Evolutionary conservation across 2,329 filamentous ascomycete species (phyloP), one percentile per base, ranked within the genome.

Genomic region (Penicillium sp.): DNA sequence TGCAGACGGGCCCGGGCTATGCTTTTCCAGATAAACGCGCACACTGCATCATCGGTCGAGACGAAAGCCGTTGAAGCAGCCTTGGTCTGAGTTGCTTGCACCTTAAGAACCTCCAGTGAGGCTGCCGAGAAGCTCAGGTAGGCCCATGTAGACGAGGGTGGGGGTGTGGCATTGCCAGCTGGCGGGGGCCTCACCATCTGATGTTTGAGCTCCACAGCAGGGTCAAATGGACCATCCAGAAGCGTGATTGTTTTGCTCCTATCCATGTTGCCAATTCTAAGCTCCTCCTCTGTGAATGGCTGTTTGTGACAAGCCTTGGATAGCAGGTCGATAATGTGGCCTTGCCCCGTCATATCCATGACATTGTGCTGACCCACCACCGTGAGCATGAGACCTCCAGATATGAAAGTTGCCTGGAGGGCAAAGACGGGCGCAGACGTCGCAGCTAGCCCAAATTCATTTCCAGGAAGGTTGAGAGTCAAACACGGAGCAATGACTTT

Each of bases 41-140:
- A 80, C 15, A 86, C 66, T 1, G 78, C 73, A 64, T 86, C 84
- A 55, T 86, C 82, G 0, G 83, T 85, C 0, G 83, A 83, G 20
- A 85, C 67, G 57, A 77, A 84, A 1, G 59, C 59, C 1, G 39
- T 41, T 4, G 65, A 48, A 2, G 53, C 17, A 20, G 69, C 59
- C 54, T 69, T 54, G 10, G 59, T 61, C 3, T 51, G 45, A 5
- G 31, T 55, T 12, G 59, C 61, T 11, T 54, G 38, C 6, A 39
- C 38, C 31, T 67, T 67, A 25, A 67, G 56, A 5, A 53, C 47
- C 7, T 15, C n/a, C 12, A 62, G 45, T 2, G 63, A 54, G 15
- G 25, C 35, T 4, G 53, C 47, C 11, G 64, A 58, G 10, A 67
- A 54, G 14, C 48, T 43, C 10, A 67, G 41, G 43, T 67, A 66